Conservation (phyloP, 75 land plant species). For the Sequoiadendron giganteum region DNA sequence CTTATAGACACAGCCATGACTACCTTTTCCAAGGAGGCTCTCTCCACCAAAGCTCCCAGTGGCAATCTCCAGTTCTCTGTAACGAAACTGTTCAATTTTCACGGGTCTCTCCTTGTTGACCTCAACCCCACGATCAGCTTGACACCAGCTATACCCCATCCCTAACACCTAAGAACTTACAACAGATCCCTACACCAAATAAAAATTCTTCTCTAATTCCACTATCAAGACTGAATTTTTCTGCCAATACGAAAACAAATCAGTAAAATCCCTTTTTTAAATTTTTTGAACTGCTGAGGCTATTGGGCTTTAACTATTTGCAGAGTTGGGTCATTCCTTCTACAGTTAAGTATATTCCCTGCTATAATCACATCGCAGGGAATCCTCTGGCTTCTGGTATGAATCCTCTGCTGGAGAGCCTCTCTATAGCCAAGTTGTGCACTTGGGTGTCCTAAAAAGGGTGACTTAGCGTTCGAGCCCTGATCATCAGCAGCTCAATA, state of each 20-base stretch:
- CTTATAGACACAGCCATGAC: conserved; percentile 69
- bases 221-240: not conserved
- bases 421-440: not conserved
- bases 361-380: not conserved
- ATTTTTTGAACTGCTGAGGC: too few relatives aligned
- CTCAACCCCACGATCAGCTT: not conserved
- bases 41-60: conserved; percentile 51
- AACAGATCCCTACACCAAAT: not conserved
- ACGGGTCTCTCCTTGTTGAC: not conserved
- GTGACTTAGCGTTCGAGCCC: not conserved
- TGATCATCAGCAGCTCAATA: not conserved
- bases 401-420: not conserved
- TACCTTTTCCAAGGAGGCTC: conserved; percentile 70
- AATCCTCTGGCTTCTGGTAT: not conserved
- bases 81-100: conserved; percentile 27
- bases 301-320: not conserved
- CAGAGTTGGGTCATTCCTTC: not conserved
- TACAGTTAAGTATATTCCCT: not conserved
- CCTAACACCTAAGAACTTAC: not conserved
- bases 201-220: not conserved
- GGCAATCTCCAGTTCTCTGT: conserved; percentile 51
- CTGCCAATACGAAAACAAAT: not conserved
- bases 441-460: not conserved
- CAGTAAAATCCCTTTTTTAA: not conserved
- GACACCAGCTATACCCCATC: conserved; percentile 9